Percentiles rank a stretch among this genome's conserved stretches.
Evolutionary conservation across 2,329 filamentous ascomycete species (phyloP).

Genomic region (Thermothelomyces thermophilus): DNA sequence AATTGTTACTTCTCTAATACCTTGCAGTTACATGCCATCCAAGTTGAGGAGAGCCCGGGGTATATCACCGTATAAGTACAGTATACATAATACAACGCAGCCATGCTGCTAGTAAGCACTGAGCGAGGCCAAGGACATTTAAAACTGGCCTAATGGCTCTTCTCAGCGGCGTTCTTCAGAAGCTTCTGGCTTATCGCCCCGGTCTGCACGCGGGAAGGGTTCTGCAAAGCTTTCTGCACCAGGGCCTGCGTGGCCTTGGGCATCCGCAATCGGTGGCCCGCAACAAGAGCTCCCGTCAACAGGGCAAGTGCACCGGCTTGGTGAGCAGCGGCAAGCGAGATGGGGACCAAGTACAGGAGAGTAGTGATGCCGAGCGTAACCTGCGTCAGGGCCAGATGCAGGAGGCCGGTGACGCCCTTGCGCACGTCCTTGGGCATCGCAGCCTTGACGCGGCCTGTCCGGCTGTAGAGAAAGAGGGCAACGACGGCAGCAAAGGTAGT

Average conservation of each 20-base stretch:
- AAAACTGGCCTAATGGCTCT: too few relatives aligned
- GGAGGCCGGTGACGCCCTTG: conserved; percentile 68
- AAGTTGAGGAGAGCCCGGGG: too few relatives aligned
- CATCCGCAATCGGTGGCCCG: conserved; percentile 71
- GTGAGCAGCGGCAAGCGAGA: conserved; percentile 79
- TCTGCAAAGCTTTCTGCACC: conserved; percentile 44
- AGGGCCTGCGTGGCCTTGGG: conserved; percentile 58
- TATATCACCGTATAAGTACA: too few relatives aligned
- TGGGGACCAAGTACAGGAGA: conserved; percentile 88
- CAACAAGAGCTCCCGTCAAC: conserved; percentile 71
- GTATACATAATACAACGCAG: too few relatives aligned
- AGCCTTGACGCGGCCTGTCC: conserved; percentile 52
- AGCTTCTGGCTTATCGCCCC: conserved; percentile 13
- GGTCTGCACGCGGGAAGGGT: background rate
- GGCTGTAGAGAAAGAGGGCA: conserved; percentile 72
- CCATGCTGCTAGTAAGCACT: too few relatives aligned
- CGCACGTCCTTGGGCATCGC: conserved; percentile 57
- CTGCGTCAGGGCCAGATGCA: conserved; percentile 77
- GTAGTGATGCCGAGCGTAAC: conserved; percentile 83
- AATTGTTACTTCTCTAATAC: too few relatives aligned
- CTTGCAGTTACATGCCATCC: too few relatives aligned
- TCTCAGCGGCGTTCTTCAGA: too few relatives aligned
- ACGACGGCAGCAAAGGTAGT: conserved; percentile 81
- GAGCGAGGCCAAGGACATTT: too few relatives aligned
- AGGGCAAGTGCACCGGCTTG: conserved; percentile 86